Evolutionary conservation across 73 alveolate genomes (phyloP).

Genomic region (Paramecium biaurelia): DNA sequence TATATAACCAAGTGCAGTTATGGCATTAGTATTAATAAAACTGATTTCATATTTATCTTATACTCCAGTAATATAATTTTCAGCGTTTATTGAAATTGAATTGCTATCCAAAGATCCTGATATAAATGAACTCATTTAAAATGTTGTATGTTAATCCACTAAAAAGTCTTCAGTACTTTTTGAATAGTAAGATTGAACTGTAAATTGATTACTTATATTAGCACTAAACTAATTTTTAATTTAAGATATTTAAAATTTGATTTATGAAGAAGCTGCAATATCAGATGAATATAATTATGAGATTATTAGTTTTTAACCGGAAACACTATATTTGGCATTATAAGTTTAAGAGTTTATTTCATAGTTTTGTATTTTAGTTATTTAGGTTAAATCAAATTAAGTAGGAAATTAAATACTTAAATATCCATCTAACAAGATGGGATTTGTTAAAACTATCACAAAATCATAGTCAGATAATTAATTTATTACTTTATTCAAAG

Average conservation of each 20-base stretch:
- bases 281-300: neutral
- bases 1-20: neutral
- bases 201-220: neutral
- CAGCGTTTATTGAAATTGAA: neutral
- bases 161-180: neutral
- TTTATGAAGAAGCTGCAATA: neutral
- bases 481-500: neutral
- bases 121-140: neutral
- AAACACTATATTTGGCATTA: neutral
- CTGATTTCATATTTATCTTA: neutral
- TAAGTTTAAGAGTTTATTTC: neutral
- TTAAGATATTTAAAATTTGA: neutral
- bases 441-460: neutral
- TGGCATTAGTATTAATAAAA: neutral
- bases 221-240: constrained; percentile 5
- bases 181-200: neutral
- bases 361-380: neutral
- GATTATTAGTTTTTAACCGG: neutral
- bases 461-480: neutral
- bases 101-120: neutral
- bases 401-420: neutral
- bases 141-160: neutral
- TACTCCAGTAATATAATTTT: neutral
- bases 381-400: neutral
- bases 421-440: neutral